Base-by-base conservation (phyloP, 2,329 filamentous ascomycete species). In the Endocalyx cinctus region DNA sequence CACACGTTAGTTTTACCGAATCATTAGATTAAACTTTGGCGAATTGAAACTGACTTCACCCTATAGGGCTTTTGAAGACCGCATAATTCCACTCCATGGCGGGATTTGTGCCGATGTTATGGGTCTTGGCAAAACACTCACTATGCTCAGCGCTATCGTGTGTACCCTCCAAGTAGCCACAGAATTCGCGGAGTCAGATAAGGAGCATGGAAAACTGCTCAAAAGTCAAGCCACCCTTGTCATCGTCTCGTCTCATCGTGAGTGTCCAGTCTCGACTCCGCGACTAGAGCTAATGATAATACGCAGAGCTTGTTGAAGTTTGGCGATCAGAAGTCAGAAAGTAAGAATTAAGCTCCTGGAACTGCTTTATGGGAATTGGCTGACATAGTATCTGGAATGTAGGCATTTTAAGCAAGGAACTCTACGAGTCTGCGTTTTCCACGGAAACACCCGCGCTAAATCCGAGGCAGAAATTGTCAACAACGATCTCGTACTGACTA, bases 61-160 rank as follows among this genome's bases (percentile, higher is more conserved):
- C 8, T n/a, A 17, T 19, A 35, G 33, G 13, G 28, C 17, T 25
- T 35, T 34, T 13, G 12, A 34, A 8, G 11, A 23, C n/a, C 33
- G 20, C 10, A 17, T 25, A 5, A 17, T 17, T 2, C 27, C 27
- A 18, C 10, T 27, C 4, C 22, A 16, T 6, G 35, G 35, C 11
- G 35, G 35, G 4, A 38, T 38, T 5, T 10, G 27, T 20, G 31
- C 35, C 10, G 38, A 40, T 17, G 29, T 16, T 2, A 40, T 40
- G 34, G 34, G 34, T 2, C 30, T 40, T 12, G 34, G 37, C 6
- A 40, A 40, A 13, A 40, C 37, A 3, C 13, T 40, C 5, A 37
- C 37, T 2, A 36, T 40, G 33, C 30, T 40, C 2, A 33, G 18
- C 10, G 37, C 28, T 11, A 29, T 39, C 15, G 14, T 38, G n/a